Evolutionary conservation across 441 rosid genomes (phyloP), one percentile per base, ranked within the genome.

Genomic region (Bocquillonia castaneifolia): DNA sequence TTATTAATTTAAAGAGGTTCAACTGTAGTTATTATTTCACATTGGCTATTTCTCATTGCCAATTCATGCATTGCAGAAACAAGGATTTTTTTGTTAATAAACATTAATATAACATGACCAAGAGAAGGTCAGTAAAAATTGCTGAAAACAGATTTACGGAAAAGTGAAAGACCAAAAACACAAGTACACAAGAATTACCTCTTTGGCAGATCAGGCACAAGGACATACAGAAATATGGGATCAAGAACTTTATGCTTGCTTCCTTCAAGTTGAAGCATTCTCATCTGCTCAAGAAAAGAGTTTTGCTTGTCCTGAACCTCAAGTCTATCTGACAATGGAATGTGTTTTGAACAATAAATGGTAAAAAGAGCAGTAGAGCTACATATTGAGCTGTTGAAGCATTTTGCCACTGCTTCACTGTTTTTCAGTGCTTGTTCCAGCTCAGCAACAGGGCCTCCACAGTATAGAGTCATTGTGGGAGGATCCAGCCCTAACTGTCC

Each of bases 401-500:
- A 69, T 64, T 86, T 82, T 72, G 97, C 96, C 75, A 91, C 84
- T 45, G 99, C 97, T 80, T 94, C 99, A 68, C 94, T 88, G 81
- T 94, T 94, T 77, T 71, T 67, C 63, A 94, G 81, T 23, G 99
- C 97, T 76, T 80, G 94, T 72, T 87, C 85, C 56, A 92, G 72
- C 86, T 92, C 99, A 15, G 84, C 87, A 55, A 78, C 31, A 42
- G 90, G 75, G 32, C 94, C 94, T 68, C 84, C 96, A 15, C 25
- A 70, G 79, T 76, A 77, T 26, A 92, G 82, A 70, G 78, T 78
- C 98, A 90, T 92, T 0, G 90, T 86, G 48, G 98, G 88, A 72
- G 98, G 98, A 74, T 87, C 89, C 64, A 94, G 93, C 34, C 98
- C 98, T 82, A 92, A 75, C 71, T 94, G 99, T 47, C 99, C 97